Evolutionary conservation across 148 eudicot species (phyloP).

Genomic region (Chenopodium berlandieri): DNA sequence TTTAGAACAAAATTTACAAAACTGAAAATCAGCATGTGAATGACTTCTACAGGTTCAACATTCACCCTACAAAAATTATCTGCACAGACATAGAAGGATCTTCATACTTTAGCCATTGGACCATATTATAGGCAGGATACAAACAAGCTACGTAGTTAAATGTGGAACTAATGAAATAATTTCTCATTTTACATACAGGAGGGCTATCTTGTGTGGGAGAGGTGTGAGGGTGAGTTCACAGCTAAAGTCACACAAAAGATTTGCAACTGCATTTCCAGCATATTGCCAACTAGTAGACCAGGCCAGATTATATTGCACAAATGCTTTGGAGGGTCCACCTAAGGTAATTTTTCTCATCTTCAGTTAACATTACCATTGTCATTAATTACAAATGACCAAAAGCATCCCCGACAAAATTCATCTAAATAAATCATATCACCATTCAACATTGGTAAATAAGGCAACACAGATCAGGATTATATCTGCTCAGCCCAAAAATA

Average conservation of each 20-base stretch:
- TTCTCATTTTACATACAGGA: conserved; percentile 40
- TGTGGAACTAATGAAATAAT: conserved; percentile 1
- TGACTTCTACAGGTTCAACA: neutral
- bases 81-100: neutral
- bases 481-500: no score
- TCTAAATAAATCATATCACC: neutral
- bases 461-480: neutral
- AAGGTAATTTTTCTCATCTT: conserved; percentile 50
- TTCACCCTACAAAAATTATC: neutral
- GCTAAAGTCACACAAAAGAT: conserved; percentile 93
- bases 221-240: conserved; percentile 96
- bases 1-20: no score
- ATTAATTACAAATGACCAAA: neutral
- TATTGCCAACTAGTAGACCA: conserved; percentile 93
- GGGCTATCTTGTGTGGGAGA: conserved; percentile 88
- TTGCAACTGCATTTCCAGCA: conserved; percentile 80
- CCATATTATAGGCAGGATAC: neutral
- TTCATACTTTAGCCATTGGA: neutral
- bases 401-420: neutral
- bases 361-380: neutral
- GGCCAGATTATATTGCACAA: conserved; percentile 80
- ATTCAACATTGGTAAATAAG: neutral
- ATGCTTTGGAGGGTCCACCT: conserved; percentile 94
- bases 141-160: no score
- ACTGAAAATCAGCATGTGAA: neutral